phyloP scores from a whole-genome alignment of 495 filamentous ascomycete genomes.

The Neurospora sp. region DNA sequence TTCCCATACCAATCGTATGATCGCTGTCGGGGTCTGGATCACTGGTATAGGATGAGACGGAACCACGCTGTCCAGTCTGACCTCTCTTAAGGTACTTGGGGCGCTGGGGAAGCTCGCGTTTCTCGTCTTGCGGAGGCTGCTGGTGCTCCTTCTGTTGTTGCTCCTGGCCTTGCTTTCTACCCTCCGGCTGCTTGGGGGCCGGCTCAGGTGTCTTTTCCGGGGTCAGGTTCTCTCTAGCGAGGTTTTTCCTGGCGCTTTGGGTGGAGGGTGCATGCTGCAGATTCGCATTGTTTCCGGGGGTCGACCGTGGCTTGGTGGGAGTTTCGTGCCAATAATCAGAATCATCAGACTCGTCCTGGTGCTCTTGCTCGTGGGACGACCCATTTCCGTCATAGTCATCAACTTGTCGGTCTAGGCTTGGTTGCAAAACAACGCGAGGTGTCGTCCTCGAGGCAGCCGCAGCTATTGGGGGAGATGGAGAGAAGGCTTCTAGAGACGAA shows the following conservation, averaged over 20 bases:
- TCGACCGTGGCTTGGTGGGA: constrained; percentile 11
- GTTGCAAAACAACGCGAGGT: constrained; percentile 40
- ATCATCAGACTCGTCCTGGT: background rate
- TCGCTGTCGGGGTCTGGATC: constrained; percentile 53
- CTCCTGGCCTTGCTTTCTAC: constrained; percentile 22
- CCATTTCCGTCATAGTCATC: constrained; percentile 4
- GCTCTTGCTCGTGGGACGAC: background rate
- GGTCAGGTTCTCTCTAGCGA: constrained; percentile 39
- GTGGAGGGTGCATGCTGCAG: constrained; percentile 10
- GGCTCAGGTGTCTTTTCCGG: constrained; percentile 13
- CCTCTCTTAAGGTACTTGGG: constrained; percentile 67
- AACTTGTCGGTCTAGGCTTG: constrained; percentile 18
- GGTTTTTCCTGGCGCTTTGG: constrained; percentile 22
- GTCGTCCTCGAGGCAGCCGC: constrained; percentile 50
- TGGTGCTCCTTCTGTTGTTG: constrained; percentile 12
- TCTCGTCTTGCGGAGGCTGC: background rate
- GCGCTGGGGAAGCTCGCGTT: constrained; percentile 20
- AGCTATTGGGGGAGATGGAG: constrained; percentile 53
- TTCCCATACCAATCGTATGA: constrained; percentile 53
- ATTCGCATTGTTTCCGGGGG: background rate
- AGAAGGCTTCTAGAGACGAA: constrained; percentile 48
- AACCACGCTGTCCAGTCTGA: constrained; percentile 68
- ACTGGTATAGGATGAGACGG: constrained; percentile 61
- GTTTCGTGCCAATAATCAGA: background rate
- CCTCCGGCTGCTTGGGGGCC: background rate